Percentiles rank a stretch among this genome's conserved stretches.
These are phyloP conservation scores for Hirsutella rhossiliensis DNA, from an alignment of 2,329 filamentous ascomycete species.

Conservation along the genomic window DNA sequence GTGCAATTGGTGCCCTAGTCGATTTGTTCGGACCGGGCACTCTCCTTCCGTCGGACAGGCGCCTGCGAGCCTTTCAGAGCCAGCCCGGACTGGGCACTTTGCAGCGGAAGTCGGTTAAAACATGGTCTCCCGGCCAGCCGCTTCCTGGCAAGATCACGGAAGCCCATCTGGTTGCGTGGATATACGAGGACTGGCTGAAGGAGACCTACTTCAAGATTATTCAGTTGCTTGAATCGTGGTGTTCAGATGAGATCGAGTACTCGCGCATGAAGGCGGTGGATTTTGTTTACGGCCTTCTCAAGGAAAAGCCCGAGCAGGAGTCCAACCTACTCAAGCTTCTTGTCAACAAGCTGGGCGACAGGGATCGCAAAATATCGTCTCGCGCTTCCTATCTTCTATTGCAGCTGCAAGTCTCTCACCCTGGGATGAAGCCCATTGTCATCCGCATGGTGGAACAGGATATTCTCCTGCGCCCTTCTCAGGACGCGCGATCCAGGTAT, in stretches of 20 bases:
- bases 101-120: slow-evolving; percentile 41
- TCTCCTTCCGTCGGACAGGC: slow-evolving; percentile 70
- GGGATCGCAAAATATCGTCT: slow-evolving; percentile 89
- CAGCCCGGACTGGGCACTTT: slow-evolving; percentile 69
- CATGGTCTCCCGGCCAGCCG: slow-evolving; percentile 57
- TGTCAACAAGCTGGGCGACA: slow-evolving; percentile 94
- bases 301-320: slow-evolving; percentile 95
- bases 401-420: slow-evolving; percentile 79
- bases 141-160: slow-evolving; percentile 65
- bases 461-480: slow-evolving; percentile 73
- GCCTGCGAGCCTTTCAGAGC: slow-evolving; percentile 64
- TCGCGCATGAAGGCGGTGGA: slow-evolving; percentile 79
- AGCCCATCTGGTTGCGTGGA: slow-evolving; percentile 74
- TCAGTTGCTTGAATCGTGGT: slow-evolving; percentile 85
- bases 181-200: slow-evolving; percentile 93
- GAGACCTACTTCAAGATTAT: slow-evolving; percentile 86
- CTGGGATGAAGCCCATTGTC: slow-evolving; percentile 85
- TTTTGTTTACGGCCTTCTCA: slow-evolving; percentile 82
- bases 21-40: slow-evolving; percentile 87
- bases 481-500: slow-evolving; percentile 82
- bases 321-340: slow-evolving; percentile 82
- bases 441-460: slow-evolving; percentile 79
- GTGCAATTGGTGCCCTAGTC: slow-evolving; percentile 84
- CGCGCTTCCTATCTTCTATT: slow-evolving; percentile 87
- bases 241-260: slow-evolving; percentile 89